These are phyloP conservation scores for Candida argentea DNA, from an alignment of 805 yeast genomes.

Conservation along the genomic window DNA sequence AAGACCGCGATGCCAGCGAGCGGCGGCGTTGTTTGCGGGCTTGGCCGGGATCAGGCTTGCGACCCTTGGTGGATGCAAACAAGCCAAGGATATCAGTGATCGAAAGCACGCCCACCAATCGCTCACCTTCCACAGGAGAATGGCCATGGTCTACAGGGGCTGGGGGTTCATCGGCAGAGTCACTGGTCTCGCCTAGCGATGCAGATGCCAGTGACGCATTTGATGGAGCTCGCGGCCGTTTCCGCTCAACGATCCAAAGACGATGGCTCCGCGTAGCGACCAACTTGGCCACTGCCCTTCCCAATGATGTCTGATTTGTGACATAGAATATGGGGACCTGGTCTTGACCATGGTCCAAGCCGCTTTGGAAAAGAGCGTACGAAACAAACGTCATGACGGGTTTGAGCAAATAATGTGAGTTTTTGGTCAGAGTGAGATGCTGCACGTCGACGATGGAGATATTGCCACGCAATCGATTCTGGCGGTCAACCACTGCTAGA, in stretches of 20 bases:
- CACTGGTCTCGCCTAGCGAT: not conserved
- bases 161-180: conserved; percentile 15
- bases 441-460: conserved; percentile 92
- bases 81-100: conserved; percentile 81
- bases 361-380: conserved; percentile 77
- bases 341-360: conserved; percentile 90
- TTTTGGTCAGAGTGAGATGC: conserved; percentile 77
- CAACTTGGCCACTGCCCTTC: conserved; percentile 84
- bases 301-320: conserved; percentile 65
- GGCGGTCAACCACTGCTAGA: conserved; percentile 82
- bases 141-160: conserved; percentile 7
- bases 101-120: conserved; percentile 83
- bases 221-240: not conserved
- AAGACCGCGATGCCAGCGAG: conserved; percentile 24
- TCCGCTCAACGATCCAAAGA: conserved; percentile 61
- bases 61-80: conserved; percentile 59
- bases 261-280: conserved; percentile 95
- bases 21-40: conserved; percentile 88
- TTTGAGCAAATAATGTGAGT: conserved; percentile 71
- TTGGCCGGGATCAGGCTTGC: conserved; percentile 67
- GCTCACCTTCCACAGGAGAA: conserved; percentile 63
- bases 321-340: conserved; percentile 96
- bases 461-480: conserved; percentile 72
- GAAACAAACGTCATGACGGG: conserved; percentile 83
- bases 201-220: not conserved